Evolutionary conservation across 2,329 filamentous ascomycete genomes (phyloP), one percentile per base, ranked within the genome.

Genomic region (Xylogone sp.): DNA sequence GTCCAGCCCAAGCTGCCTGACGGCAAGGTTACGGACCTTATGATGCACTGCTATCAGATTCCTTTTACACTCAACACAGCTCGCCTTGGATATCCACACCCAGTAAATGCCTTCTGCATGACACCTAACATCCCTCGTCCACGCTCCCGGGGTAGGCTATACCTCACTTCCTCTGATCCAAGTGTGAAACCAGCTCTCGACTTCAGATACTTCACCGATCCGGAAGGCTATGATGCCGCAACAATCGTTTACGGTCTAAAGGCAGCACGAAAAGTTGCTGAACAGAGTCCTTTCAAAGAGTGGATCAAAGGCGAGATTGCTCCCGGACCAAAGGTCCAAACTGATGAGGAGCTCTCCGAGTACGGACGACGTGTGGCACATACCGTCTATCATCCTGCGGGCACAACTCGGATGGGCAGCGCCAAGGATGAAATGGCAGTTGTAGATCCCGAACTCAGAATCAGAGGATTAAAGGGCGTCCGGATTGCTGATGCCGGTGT

Each of bases 11-110:
- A 48, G 19, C 53, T 65, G 19, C 68, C 73, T 2, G 90, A 95
- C 61, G 87, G 87, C 48, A 81, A 87, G 55, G 85, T 88, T 50
- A 88, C 87, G 57, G 91, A 96, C 65, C 74, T 95, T 64, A 96
- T 96, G 91, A 94, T 94, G 87, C 90, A 96, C 75, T 96, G 90
- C 80, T 96, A 96, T 76, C 91, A 96, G 72, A 95, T 96, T 60
- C 90, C 90, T 49, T 96, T 96, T 73, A 88, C 86, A 56, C 82
- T 91, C 60, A 96, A 96, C 78, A 96, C 90, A 1, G 74, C 79
- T 50, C 84, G 88, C 42, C 79, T 96, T 10, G 90, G 90, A 59
- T 96, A 84, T 65, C 62, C 65, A 22, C 62, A 59, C 1, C 68
- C 70, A 3, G 67, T 72, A 52, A 77, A 83, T 58, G 71, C 82